Conservation (phyloP, 345 rosid species). For the Punica granatum region DNA sequence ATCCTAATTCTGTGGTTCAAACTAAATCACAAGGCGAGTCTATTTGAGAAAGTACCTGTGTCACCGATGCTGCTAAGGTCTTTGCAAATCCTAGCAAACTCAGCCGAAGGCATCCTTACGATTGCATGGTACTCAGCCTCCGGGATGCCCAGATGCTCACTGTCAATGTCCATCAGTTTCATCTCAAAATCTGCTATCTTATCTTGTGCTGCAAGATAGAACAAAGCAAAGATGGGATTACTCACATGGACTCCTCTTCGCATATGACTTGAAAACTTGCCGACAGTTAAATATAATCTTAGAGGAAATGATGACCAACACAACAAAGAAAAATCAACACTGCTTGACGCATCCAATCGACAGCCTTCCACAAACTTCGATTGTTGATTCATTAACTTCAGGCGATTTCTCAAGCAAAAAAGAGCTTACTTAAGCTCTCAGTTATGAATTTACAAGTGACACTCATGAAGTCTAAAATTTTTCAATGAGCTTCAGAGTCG, state of each 20-base stretch:
- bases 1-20: not conserved
- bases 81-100: constrained; percentile 81
- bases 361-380: not conserved
- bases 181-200: constrained; percentile 95
- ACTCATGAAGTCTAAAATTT: no score
- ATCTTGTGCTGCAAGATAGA: constrained; percentile 60
- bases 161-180: constrained; percentile 97
- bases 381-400: no score
- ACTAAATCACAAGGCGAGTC: not conserved
- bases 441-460: no score
- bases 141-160: constrained; percentile 97
- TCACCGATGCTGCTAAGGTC: constrained; percentile 95
- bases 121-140: constrained; percentile 97
- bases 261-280: not conserved
- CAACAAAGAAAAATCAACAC: not conserved
- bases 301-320: no score
- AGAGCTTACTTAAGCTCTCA: no score
- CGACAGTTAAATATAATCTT: no score
- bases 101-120: constrained; percentile 90
- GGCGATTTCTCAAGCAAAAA: no score
- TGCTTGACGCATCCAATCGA: not conserved
- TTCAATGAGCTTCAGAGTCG: no score
- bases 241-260: not conserved
- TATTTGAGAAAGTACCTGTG: no score
- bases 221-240: not conserved